These are phyloP conservation scores for Streptanthus diversifolius DNA, from an alignment of 345 rosid genomes.

Conservation along the genomic window DNA sequence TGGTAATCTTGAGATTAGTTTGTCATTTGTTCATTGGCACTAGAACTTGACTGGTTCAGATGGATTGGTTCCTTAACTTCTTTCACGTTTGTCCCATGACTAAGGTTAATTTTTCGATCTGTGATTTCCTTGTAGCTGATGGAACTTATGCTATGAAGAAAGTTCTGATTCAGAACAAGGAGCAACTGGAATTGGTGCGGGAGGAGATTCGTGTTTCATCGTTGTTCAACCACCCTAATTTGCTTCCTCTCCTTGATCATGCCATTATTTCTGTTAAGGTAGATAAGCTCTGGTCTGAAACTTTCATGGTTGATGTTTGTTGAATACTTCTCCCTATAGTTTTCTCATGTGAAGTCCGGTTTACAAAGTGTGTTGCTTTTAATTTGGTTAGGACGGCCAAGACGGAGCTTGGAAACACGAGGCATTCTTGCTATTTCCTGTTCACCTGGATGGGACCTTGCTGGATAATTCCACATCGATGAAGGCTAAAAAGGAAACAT, in stretches of 20 bases:
- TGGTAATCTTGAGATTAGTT: constrained; percentile 2
- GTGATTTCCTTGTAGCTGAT: constrained; percentile 50
- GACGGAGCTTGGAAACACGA: constrained; percentile 85
- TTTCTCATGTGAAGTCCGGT: background rate
- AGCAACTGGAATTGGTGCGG: constrained; percentile 81
- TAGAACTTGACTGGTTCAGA: background rate
- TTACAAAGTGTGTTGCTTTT: constrained; percentile 22
- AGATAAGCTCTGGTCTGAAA: constrained; percentile 1
- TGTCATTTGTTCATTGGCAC: background rate
- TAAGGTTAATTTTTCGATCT: background rate
- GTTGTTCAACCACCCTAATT: constrained; percentile 73
- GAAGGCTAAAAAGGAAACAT: constrained; percentile 85
- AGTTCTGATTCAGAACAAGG: constrained; percentile 83
- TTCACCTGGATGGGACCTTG: constrained; percentile 93
- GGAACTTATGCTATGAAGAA: constrained; percentile 97
- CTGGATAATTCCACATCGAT: constrained; percentile 72
- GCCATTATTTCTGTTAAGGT: constrained; percentile 92
- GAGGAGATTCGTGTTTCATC: constrained; percentile 95
- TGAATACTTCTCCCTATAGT: background rate
- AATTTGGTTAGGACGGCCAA: constrained; percentile 55
- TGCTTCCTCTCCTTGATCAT: constrained; percentile 97
- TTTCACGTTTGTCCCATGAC: background rate
- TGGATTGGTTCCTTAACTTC: background rate
- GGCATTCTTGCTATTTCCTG: constrained; percentile 95
- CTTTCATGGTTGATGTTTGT: background rate